Evolutionary conservation across 83 land plant species (phyloP).

Genomic region (Diphasiastrum complanatum): DNA sequence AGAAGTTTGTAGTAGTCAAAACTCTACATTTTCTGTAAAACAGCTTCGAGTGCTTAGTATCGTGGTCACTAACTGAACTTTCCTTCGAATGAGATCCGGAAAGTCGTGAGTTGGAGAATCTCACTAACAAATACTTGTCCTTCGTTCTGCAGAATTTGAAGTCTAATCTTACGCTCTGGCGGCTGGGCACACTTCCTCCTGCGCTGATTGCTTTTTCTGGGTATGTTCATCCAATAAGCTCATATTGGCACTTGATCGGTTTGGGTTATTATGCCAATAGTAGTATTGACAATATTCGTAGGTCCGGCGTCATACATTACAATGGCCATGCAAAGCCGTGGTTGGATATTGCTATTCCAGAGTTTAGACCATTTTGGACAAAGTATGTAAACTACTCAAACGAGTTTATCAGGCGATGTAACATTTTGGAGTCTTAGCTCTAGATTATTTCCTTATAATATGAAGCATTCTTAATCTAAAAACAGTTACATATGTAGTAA

Average conservation of each 20-base stretch:
- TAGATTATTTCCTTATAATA: too few species aligned
- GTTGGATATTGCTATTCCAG: slow-evolving; percentile 60
- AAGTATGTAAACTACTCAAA: slow-evolving; percentile 34
- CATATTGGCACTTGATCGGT: slow-evolving; percentile 35
- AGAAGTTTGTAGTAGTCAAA: too few species aligned
- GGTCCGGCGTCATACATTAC: slow-evolving; percentile 48
- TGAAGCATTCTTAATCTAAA: too few species aligned
- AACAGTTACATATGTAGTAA: too few species aligned
- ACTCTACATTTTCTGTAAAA: too few species aligned
- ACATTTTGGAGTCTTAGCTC: too few species aligned
- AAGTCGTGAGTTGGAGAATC: too few species aligned
- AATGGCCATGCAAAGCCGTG: slow-evolving; percentile 71
- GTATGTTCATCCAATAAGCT: slow-evolving; percentile 38
- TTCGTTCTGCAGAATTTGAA: neutral
- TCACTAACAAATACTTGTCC: too few species aligned
- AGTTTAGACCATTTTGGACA: slow-evolving; percentile 47
- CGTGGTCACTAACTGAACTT: too few species aligned
- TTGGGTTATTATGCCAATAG: slow-evolving; percentile 42
- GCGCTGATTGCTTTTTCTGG: slow-evolving; percentile 48
- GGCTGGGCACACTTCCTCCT: slow-evolving; percentile 31
- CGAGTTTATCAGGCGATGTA: too few species aligned
- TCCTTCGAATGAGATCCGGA: too few species aligned
- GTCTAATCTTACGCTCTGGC: slow-evolving; percentile 5
- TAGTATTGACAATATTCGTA: slow-evolving; percentile 13
- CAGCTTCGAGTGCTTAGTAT: too few species aligned